phyloP scores from a whole-genome alignment of 768 basidiomycete species.

The Tylopilus subfusipes region DNA sequence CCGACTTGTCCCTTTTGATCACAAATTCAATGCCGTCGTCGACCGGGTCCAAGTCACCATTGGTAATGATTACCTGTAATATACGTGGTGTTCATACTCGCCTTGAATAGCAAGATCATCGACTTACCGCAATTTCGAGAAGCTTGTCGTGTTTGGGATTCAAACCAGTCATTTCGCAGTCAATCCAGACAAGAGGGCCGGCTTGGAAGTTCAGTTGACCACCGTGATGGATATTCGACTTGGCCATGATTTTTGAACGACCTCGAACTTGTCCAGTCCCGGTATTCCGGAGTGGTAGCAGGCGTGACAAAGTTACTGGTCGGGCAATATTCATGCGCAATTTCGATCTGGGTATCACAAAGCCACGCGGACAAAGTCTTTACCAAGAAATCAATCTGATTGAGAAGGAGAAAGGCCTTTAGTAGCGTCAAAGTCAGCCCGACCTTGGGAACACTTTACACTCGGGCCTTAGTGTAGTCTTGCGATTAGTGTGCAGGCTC shows the following conservation, averaged over 20 bases:
- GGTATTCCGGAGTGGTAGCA: background rate
- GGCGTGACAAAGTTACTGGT: background rate
- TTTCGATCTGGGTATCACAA: background rate
- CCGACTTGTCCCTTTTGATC: slow-evolving; percentile 64
- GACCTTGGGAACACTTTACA: no score
- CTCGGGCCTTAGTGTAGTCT: no score
- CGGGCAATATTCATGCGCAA: slow-evolving; percentile 4
- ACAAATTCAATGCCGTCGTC: slow-evolving; percentile 79
- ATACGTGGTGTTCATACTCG: no score
- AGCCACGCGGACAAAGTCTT: no score
- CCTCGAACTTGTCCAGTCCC: background rate
- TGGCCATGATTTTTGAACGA: slow-evolving; percentile 4
- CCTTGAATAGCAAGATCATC: background rate
- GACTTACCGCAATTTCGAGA: slow-evolving; percentile 67
- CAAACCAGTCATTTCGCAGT: slow-evolving; percentile 87
- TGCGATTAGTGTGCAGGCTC: no score
- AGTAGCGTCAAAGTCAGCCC: background rate
- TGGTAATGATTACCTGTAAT: slow-evolving; percentile 75
- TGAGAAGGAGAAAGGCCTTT: no score
- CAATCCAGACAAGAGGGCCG: slow-evolving; percentile 55
- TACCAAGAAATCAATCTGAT: no score
- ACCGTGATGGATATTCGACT: background rate
- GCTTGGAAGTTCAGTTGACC: slow-evolving; percentile 4
- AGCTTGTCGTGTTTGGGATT: slow-evolving; percentile 63
- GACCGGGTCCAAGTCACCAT: slow-evolving; percentile 76